These are phyloP conservation scores for Colletotrichum viniferum DNA, from an alignment of 2,329 filamentous ascomycete species.

Conservation along the genomic window DNA sequence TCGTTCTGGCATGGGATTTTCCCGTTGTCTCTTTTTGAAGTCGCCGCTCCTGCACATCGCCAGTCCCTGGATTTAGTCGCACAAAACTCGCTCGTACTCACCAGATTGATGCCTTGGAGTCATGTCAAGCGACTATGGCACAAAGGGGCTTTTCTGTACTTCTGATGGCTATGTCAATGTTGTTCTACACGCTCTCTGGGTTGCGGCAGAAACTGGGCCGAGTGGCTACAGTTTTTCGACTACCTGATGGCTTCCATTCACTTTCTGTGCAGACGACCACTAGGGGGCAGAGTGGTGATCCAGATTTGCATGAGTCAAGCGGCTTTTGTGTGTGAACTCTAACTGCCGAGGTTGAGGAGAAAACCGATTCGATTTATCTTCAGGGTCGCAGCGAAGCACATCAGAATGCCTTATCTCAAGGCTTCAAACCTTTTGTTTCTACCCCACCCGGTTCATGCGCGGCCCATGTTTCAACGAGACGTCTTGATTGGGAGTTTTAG, in stretches of 20 bases:
- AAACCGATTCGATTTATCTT: neutral
- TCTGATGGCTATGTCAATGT: neutral
- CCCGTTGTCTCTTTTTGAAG: neutral
- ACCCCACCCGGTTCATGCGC: conserved; percentile 21
- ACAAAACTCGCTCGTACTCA: neutral
- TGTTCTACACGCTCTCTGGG: neutral
- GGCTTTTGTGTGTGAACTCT: conserved; percentile 2
- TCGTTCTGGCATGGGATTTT: neutral
- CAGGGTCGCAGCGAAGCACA: conserved; percentile 15
- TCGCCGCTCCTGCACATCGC: neutral
- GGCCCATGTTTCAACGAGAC: conserved; percentile 14
- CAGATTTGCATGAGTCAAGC: conserved; percentile 11
- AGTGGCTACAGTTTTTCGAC: neutral
- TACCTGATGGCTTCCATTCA: neutral
- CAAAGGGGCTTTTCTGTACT: neutral
- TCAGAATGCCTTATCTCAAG: conserved; percentile 13
- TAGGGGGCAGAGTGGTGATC: neutral
- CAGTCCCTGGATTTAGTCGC: neutral
- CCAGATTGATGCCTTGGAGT: neutral
- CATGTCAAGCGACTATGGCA: neutral
- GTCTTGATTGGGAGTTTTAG: conserved; percentile 35
- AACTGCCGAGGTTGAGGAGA: neutral
- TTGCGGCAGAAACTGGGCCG: neutral
- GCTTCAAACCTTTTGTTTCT: neutral
- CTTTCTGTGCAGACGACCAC: neutral